phyloP scores from a whole-genome alignment of 2,329 filamentous ascomycete species.

The Phyllosticta citribraziliensis region DNA sequence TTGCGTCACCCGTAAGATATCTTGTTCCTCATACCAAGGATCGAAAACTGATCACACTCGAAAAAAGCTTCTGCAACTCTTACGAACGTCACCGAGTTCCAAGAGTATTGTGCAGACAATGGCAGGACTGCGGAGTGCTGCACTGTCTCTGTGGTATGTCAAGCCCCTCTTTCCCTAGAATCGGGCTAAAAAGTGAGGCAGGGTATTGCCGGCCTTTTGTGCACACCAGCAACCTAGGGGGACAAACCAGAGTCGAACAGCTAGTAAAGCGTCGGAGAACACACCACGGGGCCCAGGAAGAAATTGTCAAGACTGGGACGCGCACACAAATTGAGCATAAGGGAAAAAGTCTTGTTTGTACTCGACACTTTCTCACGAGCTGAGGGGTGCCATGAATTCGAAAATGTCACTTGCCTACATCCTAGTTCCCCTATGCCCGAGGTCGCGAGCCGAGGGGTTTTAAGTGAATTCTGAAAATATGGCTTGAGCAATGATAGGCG shows the following conservation, averaged over 20 bases:
- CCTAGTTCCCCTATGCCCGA: background rate
- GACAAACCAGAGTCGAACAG: background rate
- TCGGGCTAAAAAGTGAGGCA: background rate
- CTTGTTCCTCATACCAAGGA: background rate
- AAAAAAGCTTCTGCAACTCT: background rate
- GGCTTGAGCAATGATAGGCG: background rate
- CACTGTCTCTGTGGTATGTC: conserved; percentile 5
- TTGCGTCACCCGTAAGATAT: background rate
- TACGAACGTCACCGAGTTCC: background rate
- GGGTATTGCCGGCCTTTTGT: conserved; percentile 2
- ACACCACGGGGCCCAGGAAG: background rate
- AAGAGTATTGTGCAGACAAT: background rate
- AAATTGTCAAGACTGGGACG: background rate
- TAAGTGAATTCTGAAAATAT: background rate
- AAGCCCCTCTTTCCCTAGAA: background rate
- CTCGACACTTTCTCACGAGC: background rate
- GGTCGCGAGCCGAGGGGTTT: background rate
- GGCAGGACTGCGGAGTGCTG: conserved; percentile 7
- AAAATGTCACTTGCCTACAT: background rate
- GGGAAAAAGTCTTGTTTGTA: background rate
- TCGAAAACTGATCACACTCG: background rate
- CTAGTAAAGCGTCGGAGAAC: background rate
- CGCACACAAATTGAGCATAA: background rate
- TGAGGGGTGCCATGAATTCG: background rate
- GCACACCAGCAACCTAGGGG: background rate